Evolutionary conservation across 306 rosid genomes (phyloP), one percentile per base, ranked within the genome.

Genomic region (Biancaea sappan): DNA sequence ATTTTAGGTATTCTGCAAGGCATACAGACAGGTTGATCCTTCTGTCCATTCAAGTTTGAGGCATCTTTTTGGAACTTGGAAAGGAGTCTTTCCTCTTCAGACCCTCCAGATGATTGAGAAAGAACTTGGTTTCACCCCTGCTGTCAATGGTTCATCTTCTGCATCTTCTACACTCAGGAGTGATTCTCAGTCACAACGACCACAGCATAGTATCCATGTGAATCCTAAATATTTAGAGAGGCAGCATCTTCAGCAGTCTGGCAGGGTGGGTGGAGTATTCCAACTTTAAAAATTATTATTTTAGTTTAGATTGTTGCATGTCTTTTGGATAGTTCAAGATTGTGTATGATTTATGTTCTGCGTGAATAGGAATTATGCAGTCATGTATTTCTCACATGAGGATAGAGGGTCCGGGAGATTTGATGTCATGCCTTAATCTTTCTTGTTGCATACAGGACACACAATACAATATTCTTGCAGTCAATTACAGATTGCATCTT

Each of bases 51-150:
- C 86, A 54, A 95, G 97, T 57, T 90, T 95, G 99, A 86, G 93
- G 51, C 99, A 92, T 89, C 96, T 95, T 72, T 95, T 95, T 89
- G 98, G 99, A 79, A 95, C 99, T 56, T 95, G 99, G 99, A 95
- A 86, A 82, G 96, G 92, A 68, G 97, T 92, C 57, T 92, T 95
- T 77, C 97, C 99, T 80, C 88, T 79, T 72, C 99, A 84, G 75
- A 63, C 90, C 72, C 96, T 95, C 64, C 97, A 85, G 83, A 78
- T 82, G 81, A 92, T 95, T 63, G 99, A 90, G 89, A 88, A 87
- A 85, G 99, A 92, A 76, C 97, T 92, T 69, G 86, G 93, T 56
- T 90, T 92, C 69, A 72, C 81, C 71, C 67, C 91, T 58, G 61
- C 90, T 8, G 88, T 81, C 76, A 84, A 87, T 82, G 94, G 95